Base-by-base conservation (phyloP, 306 rosid genomes). In the Benincasa hispida region DNA sequence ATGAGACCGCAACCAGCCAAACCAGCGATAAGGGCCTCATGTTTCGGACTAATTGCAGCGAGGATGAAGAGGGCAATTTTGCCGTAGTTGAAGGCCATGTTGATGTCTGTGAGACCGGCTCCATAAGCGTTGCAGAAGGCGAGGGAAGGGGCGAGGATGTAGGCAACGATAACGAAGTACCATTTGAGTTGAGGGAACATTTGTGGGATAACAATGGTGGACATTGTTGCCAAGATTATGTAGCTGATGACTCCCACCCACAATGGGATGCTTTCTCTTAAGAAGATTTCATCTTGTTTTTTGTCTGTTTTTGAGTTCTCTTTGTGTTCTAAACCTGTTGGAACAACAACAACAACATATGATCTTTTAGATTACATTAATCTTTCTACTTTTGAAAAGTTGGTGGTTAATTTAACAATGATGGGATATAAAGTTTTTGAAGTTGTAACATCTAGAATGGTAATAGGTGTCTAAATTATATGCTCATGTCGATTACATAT, bases 71-170 rank as follows among this genome's bases (percentile, higher is more conserved):
- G 96, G 14, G 90, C 97, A 27, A 88, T 92, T 79, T 93, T 93
- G 1, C 97, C 98, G 35, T 93, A 93, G 78, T 93, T 91, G 77
- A 91, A 93, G 69, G 97, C 91, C 97, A 93, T 91, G 91, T 93
- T 93, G 12, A 93, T 87, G 56, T 93, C 96, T 0, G 98, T 91
- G 15, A 93, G 90, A 19, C 98, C 97, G 6, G 96, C 88, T 54
- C 98, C 97, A 27, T 84, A 93, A n/a, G 97, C 97, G 63, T 93
- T 93, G 78, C 98, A 93, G 87, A 93, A 93, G 53, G 97, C 98
- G 5, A 93, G 90, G 27, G 98, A 86, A 15, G 97, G 98, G 35
- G 97, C 97, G 22, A 87, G 51, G 30, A 87, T 37, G 80, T 87
- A 87, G 30, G 84, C 86, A 5, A 74, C 79, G 3, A 84, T 56